phyloP scores from a whole-genome alignment of 768 basidiomycete genomes.

The Serendipita sp. region DNA sequence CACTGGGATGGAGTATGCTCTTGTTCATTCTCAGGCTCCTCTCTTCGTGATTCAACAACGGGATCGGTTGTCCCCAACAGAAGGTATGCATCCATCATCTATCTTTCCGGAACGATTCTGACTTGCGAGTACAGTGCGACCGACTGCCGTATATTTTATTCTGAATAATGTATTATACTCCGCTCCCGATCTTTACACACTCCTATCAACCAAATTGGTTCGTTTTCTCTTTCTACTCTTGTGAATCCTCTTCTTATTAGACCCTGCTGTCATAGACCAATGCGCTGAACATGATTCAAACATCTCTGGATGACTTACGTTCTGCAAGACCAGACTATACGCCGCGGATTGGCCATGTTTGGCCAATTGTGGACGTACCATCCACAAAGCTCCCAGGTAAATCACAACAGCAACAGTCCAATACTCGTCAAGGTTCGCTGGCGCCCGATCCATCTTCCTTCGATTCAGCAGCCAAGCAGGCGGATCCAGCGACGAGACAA shows the following conservation, averaged over 20 bases:
- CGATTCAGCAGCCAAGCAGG: too few relatives aligned
- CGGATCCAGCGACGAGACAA: neutral
- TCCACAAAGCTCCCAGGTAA: neutral
- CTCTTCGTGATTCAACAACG: slow-evolving; percentile 85
- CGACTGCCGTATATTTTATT: slow-evolving; percentile 73
- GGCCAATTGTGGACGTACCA: slow-evolving; percentile 46
- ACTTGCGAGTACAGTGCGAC: slow-evolving; percentile 34
- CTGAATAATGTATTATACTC: slow-evolving; percentile 82
- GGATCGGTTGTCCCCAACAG: slow-evolving; percentile 64
- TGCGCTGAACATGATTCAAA: slow-evolving; percentile 29
- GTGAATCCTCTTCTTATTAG: slow-evolving; percentile 12
- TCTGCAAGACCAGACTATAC: slow-evolving; percentile 66
- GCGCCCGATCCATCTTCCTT: neutral
- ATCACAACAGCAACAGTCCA: neutral
- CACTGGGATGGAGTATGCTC: slow-evolving; percentile 71
- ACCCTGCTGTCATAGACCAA: neutral
- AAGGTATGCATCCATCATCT: slow-evolving; percentile 35
- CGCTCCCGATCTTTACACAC: slow-evolving; percentile 67
- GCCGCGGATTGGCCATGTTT: slow-evolving; percentile 66
- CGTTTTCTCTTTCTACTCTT: slow-evolving; percentile 11
- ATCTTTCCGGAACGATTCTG: neutral
- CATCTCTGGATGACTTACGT: slow-evolving; percentile 58
- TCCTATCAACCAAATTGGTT: slow-evolving; percentile 73
- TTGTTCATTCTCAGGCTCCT: slow-evolving; percentile 67
- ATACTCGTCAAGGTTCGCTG: neutral